These are phyloP conservation scores for Pachyrhizus erosus DNA, from an alignment of 306 rosid species.

Conservation along the genomic window DNA sequence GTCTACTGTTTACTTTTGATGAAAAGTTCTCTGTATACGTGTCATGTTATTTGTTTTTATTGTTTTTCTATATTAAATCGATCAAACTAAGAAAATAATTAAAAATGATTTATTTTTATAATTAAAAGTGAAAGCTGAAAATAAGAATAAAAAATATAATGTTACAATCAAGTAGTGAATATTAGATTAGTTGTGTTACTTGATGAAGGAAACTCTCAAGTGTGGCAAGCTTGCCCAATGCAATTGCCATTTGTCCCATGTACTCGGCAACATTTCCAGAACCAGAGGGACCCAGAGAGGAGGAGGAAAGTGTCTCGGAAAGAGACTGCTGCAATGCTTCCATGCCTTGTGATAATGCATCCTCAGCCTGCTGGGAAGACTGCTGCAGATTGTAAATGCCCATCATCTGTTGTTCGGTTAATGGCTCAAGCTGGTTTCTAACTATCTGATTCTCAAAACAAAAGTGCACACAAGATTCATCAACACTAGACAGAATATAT, in stretches of 20 bases:
- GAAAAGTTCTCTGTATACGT: too few species aligned
- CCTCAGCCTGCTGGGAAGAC: conserved; percentile 90
- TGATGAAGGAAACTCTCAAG: conserved; percentile 80
- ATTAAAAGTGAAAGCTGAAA: neutral
- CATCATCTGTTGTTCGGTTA: conserved; percentile 78
- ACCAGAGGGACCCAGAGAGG: conserved; percentile 51
- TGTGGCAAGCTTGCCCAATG: conserved; percentile 86
- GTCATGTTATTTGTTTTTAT: too few species aligned
- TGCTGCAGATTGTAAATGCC: conserved; percentile 82
- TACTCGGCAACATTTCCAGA: conserved; percentile 80
- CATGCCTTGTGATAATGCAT: conserved; percentile 92
- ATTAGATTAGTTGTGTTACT: conserved; percentile 47
- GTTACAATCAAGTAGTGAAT: neutral
- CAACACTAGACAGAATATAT: neutral
- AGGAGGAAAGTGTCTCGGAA: conserved; percentile 72
- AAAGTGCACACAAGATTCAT: neutral
- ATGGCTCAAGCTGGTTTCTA: conserved; percentile 79
- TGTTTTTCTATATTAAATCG: too few species aligned
- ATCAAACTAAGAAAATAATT: too few species aligned
- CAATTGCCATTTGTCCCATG: conserved; percentile 97
- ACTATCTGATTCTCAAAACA: conserved; percentile 61
- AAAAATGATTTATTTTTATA: too few species aligned
- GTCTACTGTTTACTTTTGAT: neutral
- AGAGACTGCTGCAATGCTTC: conserved; percentile 91
- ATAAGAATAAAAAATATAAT: neutral